Base-by-base conservation (phyloP, 176 grass and related monocot species). In the Eremochloa ophiuroides region DNA sequence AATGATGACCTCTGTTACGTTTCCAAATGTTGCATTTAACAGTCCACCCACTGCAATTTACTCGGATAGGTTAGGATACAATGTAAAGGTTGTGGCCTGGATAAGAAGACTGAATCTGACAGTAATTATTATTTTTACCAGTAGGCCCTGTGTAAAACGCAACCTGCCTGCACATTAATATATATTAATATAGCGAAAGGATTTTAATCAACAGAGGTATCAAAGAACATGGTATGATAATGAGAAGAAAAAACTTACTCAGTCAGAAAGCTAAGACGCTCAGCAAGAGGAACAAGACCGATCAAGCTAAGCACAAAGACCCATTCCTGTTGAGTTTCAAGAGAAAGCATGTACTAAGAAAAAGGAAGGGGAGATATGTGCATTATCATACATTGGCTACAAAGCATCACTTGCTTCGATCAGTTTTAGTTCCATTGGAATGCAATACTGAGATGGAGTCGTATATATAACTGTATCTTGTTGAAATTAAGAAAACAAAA, bases 231-330 rank as follows among this genome's bases (percentile, higher is more conserved):
- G 51, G 55, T 35, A 63, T 17, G 60, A 65, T 6, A 39, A 48
- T 38, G 68, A 30, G 9, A 8, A 59, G 33, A 79, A 17, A 3
- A 80, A 41, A 77, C 84, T 85, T 85, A 98, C 95, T 98, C 95
- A 1, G 95, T 98, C 73, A 98, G 90, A 62, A 98, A 98, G 85
- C 95, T 98, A 50, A 98, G 87, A 34, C 95, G 88, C 74, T 98
- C 95, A 26, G 95, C 92, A 72, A 98, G 95, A 74, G 95, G 95
- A 74, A 85, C 73, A 11, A 98, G 85, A 18, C 92, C 95, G 7
- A 98, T 68, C 72, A 98, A 94, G 79, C 95, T 98, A 42, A 88
- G 75, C 11, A 89, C 91, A 78, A 98, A 98, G 62, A 94, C 29
- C 95, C 92, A 98, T 34, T 77, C 90, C 95, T 98, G 68, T 78